phyloP scores from a whole-genome alignment of 768 basidiomycete genomes.

The Russula foetens region DNA sequence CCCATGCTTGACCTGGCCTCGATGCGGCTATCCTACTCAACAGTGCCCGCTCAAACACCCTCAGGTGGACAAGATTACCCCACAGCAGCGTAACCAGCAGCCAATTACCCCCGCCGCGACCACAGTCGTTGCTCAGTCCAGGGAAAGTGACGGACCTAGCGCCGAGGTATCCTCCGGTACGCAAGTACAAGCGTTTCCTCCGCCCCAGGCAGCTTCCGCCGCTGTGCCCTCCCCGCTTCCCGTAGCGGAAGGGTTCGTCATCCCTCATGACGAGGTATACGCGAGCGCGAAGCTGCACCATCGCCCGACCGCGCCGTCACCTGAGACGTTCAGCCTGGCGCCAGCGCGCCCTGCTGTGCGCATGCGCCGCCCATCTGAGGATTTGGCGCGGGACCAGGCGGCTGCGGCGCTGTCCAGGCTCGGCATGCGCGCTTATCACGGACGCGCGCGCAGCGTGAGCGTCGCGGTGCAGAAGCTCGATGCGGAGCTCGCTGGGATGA shows the following conservation, averaged over 20 bases:
- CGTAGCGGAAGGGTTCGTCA: background rate
- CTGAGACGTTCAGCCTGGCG: background rate
- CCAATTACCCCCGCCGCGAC: too few species aligned
- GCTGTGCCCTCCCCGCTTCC: background rate
- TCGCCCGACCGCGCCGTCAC: background rate
- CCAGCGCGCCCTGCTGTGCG: background rate
- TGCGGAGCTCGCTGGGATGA: background rate
- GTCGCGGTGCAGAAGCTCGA: background rate
- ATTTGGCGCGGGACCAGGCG: background rate
- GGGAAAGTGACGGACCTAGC: too few species aligned
- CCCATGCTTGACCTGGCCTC: constrained; percentile 8
- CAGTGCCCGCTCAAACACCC: constrained; percentile 5
- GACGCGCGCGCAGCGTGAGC: constrained; percentile 4
- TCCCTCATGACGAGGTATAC: constrained; percentile 7
- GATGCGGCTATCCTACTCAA: background rate
- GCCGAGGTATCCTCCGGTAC: background rate
- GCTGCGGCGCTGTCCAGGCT: background rate
- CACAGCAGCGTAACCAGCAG: background rate
- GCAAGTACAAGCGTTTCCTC: background rate
- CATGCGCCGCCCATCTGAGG: background rate
- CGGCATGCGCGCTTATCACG: background rate
- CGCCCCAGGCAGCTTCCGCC: background rate
- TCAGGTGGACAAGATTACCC: background rate
- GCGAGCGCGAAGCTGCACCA: constrained; percentile 2
- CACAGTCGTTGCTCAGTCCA: background rate